Conservation (phyloP, 441 rosid species). For the Mallotus repandus region DNA sequence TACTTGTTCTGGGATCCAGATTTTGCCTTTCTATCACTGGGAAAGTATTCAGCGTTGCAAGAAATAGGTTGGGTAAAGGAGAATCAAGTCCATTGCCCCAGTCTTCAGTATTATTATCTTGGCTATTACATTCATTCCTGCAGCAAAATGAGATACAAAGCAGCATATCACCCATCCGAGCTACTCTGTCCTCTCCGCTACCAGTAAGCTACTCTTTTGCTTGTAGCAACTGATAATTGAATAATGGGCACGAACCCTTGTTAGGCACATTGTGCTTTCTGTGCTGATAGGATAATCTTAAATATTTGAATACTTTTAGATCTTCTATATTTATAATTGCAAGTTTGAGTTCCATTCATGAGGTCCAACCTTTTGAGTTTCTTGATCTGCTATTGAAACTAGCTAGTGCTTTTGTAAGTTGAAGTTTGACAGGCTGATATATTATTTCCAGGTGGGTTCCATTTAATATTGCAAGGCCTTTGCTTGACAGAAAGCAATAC, state of each 20-base stretch:
- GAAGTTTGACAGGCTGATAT: constrained; percentile 23
- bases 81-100: constrained; percentile 61
- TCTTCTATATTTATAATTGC: too few species aligned
- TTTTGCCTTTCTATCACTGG: constrained; percentile 71
- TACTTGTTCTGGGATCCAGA: constrained; percentile 98
- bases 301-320: too few species aligned
- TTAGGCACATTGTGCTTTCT: too few species aligned
- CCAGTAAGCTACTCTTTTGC: constrained; percentile 53
- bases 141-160: constrained; percentile 96
- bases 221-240: constrained; percentile 13
- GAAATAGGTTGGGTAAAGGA: constrained; percentile 82
- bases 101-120: constrained; percentile 89
- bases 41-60: constrained; percentile 90
- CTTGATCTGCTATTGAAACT: background rate
- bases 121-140: constrained; percentile 97
- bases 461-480: constrained; percentile 61
- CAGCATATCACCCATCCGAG: constrained; percentile 84
- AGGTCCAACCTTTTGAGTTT: background rate
- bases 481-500: constrained; percentile 68
- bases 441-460: constrained; percentile 78
- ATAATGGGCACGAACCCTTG: background rate
- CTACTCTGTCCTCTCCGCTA: constrained; percentile 92
- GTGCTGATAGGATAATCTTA: too few species aligned
- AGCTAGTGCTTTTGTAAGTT: background rate
- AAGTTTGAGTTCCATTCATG: background rate